Base-by-base conservation (phyloP, 2,329 filamentous ascomycete species). In the Simplicillium sp. region DNA sequence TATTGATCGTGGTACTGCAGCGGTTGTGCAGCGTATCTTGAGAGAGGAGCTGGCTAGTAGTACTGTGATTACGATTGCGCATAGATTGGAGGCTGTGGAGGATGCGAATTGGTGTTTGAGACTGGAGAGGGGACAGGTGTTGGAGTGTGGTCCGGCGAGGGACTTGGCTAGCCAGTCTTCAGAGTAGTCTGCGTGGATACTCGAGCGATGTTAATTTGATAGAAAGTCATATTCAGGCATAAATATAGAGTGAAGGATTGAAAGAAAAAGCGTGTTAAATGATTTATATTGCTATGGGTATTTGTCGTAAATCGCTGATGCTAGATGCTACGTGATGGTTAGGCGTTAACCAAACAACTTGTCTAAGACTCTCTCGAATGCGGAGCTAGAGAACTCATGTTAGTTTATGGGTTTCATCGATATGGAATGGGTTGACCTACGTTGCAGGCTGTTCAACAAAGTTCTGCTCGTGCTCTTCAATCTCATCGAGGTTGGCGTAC, bases 31-130 rank as follows among this genome's bases (percentile, higher is more conserved):
- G 55, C 61, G 70, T 12, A 64, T 81, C 3, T 52, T 82, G 32
- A 57, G 75, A 4, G 66, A 71, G 17, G 75, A 80, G 51, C 60
- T 82, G 35, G 52, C 54, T 4, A 45, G 65, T 12, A 77, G 73
- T 48, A 82, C 78, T 0, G 75, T 82, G 2, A 77, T 82, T 34
- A 80, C 77, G 0, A 80, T 82, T 53, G 77, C 78, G n/a, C 78
- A 82, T 54, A 67, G 77, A 2, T 59, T 80, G 2, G 74, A 80
- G 54, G 79, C 78, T 0, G 79, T 83, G 9, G 64, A 67, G 46
- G 72, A 76, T 44, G 75, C 75, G 1, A 66, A 70, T 38, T 80
- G 69, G 52, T 73, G 69, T 41, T 54, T 80, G 37, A 58, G 73
- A 25, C 50, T 80, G 36, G 72, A 78, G 29, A 59, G 59, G 12